Base-by-base conservation (phyloP, 805 yeast genomes). In the Ogataea degrootiae region DNA sequence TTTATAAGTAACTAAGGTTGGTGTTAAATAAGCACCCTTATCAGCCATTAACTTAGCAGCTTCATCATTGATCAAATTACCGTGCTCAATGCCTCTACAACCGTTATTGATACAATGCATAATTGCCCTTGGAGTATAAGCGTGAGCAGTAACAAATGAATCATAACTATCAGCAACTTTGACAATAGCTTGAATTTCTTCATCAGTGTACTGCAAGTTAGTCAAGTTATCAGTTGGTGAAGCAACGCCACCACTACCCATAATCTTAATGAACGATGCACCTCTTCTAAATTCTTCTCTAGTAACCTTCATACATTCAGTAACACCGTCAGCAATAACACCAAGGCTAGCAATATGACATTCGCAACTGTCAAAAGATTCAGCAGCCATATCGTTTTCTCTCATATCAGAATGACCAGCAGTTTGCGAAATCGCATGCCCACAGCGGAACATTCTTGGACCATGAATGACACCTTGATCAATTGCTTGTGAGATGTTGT, bases 161-260 rank as follows among this genome's bases (percentile, higher is more conserved):
- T 55, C 58, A 38, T 59, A 60, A 16, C 58, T 48, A 15, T 55
- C 45, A 1, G 67, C 65, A 26, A 60, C 63, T 34, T 51, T 47
- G 14, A 57, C 63, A 31, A 62, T 53, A 14, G 63, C 58, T 42
- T 52, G 55, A 21, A 62, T 53, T 49, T 62, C 65, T 22, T 56
- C 63, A 14, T 54, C 57, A 12, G 59, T 54, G 46, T 52, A 62
- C 45, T 60, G 65, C 17, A 56, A 42, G 42, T 61, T 57, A 15
- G 54, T 48, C n/a, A 60, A 49, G 37, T 54, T 50, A 46, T 60
- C 65, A 14, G 61, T 52, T 33, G 65, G 65, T 6, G 65, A 62
- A 11, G 63, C 64, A 37, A 62, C 65, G 34, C 65, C 65, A 26
- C 66, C 66, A 41, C 63, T 54, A 16, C 62, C 61, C 63, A 62